Evolutionary conservation across 2,329 filamentous ascomycete genomes (phyloP).

Genomic region (Exophiala viscosa): DNA sequence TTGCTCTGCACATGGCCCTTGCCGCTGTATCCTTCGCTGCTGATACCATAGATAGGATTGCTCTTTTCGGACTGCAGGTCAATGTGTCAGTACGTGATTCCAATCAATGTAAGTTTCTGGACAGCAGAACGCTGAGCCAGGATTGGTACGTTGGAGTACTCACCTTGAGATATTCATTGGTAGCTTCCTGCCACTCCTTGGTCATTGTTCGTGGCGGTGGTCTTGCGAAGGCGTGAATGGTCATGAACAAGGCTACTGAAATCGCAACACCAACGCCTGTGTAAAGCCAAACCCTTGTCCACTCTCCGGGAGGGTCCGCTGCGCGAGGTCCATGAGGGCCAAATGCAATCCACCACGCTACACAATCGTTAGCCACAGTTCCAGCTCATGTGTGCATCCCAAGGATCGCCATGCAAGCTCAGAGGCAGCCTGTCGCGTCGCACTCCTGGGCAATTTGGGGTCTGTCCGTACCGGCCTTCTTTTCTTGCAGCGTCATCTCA

Average conservation of each 20-base stretch:
- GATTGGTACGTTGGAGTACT: not conserved
- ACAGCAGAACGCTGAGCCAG: not conserved
- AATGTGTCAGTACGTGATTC: constrained; percentile 8
- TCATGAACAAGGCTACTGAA: constrained; percentile 67
- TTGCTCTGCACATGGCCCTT: constrained; percentile 71
- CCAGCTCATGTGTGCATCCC: not conserved
- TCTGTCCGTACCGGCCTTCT: constrained; percentile 87
- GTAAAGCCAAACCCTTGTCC: constrained; percentile 71
- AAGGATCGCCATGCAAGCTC: not conserved
- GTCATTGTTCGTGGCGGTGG: constrained; percentile 80
- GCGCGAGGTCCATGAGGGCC: constrained; percentile 93
- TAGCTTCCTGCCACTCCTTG: constrained; percentile 93
- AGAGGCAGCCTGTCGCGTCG: not conserved
- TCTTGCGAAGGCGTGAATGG: constrained; percentile 68
- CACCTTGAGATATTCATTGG: constrained; percentile 92
- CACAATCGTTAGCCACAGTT: constrained; percentile 22
- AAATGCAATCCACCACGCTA: constrained; percentile 99
- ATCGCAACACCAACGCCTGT: constrained; percentile 64
- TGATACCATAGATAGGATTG: constrained; percentile 81
- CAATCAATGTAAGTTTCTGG: not conserved
- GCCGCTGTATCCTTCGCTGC: constrained; percentile 73
- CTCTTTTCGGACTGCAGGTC: constrained; percentile 67
- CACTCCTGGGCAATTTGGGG: not conserved
- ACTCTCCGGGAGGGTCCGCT: constrained; percentile 76
- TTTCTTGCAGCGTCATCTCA: constrained; percentile 91